phyloP scores from a whole-genome alignment of 495 filamentous ascomycete species.

The Geopyxis carbonaria region DNA sequence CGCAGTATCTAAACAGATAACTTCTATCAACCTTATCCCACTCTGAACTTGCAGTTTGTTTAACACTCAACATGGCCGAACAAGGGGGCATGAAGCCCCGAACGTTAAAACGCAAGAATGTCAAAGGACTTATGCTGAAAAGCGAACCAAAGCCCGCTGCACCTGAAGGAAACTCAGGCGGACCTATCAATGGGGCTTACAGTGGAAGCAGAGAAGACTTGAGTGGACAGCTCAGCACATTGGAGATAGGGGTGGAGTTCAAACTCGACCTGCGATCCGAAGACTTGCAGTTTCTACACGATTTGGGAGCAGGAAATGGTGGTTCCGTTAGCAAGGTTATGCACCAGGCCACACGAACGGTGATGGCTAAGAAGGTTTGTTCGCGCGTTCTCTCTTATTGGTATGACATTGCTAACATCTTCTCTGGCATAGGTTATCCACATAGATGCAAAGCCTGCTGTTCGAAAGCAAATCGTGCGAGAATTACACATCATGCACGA shows the following conservation, averaged over 20 bases:
- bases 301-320: constrained; percentile 89
- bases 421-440: constrained; percentile 62
- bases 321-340: constrained; percentile 95
- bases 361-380: constrained; percentile 91
- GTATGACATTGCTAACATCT: constrained; percentile 1
- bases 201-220: too few relatives aligned
- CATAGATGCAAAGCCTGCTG: constrained; percentile 90
- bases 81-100: constrained; percentile 47
- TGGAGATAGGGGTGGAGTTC: constrained; percentile 96
- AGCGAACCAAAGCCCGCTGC: constrained; percentile 1
- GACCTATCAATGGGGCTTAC: not conserved
- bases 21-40: too few relatives aligned
- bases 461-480: constrained; percentile 86
- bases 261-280: constrained; percentile 80
- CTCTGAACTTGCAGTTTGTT: too few relatives aligned
- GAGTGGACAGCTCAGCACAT: constrained; percentile 34
- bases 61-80: constrained; percentile 67
- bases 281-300: constrained; percentile 81
- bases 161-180: constrained; percentile 1
- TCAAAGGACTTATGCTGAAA: constrained; percentile 79
- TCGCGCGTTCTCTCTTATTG: constrained; percentile 1
- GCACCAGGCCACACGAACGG: constrained; percentile 81
- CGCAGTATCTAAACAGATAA: too few relatives aligned
- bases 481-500: constrained; percentile 97
- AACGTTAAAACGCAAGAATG: constrained; percentile 94